Evolutionary conservation across 164 flowering plant species (phyloP), one percentile per base, ranked within the genome.

Genomic region (Aristolochia contorta): DNA sequence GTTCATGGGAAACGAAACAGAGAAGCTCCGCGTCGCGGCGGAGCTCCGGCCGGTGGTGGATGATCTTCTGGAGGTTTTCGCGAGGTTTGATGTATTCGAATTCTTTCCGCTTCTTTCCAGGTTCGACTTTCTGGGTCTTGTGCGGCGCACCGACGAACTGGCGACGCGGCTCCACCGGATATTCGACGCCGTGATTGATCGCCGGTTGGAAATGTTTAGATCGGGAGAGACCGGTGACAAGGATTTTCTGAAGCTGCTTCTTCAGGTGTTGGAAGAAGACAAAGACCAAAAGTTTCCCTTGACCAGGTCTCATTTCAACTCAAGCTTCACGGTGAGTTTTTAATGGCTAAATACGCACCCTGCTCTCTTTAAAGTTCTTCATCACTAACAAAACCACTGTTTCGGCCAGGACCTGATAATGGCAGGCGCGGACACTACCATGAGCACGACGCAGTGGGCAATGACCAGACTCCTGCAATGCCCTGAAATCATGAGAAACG

Each of bases 121-220:
- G 65, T 72, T 74, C 45, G 81, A 74, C 58, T 2, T 74, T 6
- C 76, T 74, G 51, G 78, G 78, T 1, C 21, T 74, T 1, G 76
- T 53, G 47, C 62, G 62, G 56, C 19, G 49, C 12, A 20, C 45
- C 47, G 64, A 62, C 60, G 25, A 54, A 57, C 16, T 63, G 3
- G 0, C 30, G 2, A 3, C 4, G 9, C 19, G 33, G 67, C 25
- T 52, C 15, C 73, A 69, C 1, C 22, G 54, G 12, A 43, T 71
- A 15, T 41, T 77, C 16, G 54, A 60, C n/a, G 13, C 20, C 10
- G 33, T 60, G 12, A 60, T 60, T 16, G 43, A 60, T 23, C 54
- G 18, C 15, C 20, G 54, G 43, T 6, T 47, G 43, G 49, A 27
- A 49, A 14, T 45, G 61, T 19, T 22, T 10, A 18, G 49, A 24